Evolutionary conservation across 352 stramenopile species (phyloP).

Genomic region (Phytophthora pini): DNA sequence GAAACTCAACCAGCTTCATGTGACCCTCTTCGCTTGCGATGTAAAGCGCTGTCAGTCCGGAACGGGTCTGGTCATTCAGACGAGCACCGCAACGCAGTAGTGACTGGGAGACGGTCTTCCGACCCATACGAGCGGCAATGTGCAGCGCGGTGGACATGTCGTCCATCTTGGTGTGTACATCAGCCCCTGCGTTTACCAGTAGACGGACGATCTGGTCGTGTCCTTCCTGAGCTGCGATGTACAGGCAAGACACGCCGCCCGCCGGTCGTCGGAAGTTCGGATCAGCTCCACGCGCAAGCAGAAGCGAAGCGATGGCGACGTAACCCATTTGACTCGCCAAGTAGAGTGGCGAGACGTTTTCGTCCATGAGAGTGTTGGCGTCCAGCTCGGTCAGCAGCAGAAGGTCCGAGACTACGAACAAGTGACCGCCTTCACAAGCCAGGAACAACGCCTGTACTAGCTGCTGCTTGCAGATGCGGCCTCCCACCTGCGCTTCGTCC

Average conservation of each 20-base stretch:
- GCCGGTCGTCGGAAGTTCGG: slow-evolving; percentile 67
- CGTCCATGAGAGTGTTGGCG: slow-evolving; percentile 80
- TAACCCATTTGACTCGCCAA: slow-evolving; percentile 88
- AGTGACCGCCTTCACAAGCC: slow-evolving; percentile 76
- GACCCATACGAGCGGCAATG: slow-evolving; percentile 83
- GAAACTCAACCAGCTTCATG: slow-evolving; percentile 58
- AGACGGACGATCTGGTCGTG: slow-evolving; percentile 67
- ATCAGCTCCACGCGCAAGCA: slow-evolving; percentile 65
- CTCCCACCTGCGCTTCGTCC: slow-evolving; percentile 10
- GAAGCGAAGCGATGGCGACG: slow-evolving; percentile 58
- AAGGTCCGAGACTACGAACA: slow-evolving; percentile 71
- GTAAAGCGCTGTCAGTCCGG: slow-evolving; percentile 78
- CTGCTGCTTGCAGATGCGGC: slow-evolving; percentile 26
- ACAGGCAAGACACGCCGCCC: slow-evolving; percentile 78
- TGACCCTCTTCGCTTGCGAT: slow-evolving; percentile 89
- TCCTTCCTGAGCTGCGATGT: slow-evolving; percentile 83
- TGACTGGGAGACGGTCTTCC: slow-evolving; percentile 55
- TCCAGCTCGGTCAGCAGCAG: slow-evolving; percentile 58
- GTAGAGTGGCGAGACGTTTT: slow-evolving; percentile 83
- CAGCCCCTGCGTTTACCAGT: slow-evolving; percentile 53
- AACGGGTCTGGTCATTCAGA: slow-evolving; percentile 80
- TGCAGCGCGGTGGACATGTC: slow-evolving; percentile 80
- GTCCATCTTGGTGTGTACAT: slow-evolving; percentile 77
- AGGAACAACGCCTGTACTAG: slow-evolving; percentile 78
- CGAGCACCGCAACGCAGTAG: slow-evolving; percentile 60